A percentile compares a stretch with the other conserved stretches of the same genome.
phyloP scores from a whole-genome alignment of 352 stramenopile species.

The Globisporangium nunn region DNA sequence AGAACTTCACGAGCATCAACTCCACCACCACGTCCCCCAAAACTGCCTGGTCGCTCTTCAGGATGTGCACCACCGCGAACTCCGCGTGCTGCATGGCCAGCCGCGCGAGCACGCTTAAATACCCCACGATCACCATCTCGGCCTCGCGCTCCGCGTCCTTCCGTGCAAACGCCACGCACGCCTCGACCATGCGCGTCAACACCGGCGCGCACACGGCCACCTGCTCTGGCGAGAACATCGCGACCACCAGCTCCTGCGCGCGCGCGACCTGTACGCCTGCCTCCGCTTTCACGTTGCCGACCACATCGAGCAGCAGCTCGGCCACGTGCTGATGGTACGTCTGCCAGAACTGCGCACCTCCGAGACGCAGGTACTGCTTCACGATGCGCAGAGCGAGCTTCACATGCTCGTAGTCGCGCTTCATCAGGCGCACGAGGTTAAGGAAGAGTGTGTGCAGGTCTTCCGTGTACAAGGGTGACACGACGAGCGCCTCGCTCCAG shows the following conservation, averaged over 20 bases:
- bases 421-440: constrained; percentile 57
- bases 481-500: constrained; percentile 50
- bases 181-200: constrained; percentile 34
- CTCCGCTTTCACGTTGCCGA: constrained; percentile 70
- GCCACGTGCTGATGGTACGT: constrained; percentile 40
- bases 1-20: constrained; percentile 66
- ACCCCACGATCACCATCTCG: constrained; percentile 55
- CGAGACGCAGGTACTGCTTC: constrained; percentile 57
- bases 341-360: constrained; percentile 58
- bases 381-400: constrained; percentile 46
- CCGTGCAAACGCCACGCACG: constrained; percentile 36
- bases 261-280: constrained; percentile 49
- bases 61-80: constrained; percentile 34
- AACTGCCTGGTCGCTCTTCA: constrained; percentile 26
- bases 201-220: constrained; percentile 23
- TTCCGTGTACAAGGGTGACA: constrained; percentile 49
- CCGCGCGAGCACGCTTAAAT: constrained; percentile 49
- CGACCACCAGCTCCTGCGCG: constrained; percentile 34
- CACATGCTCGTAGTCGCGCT: constrained; percentile 78
- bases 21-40: constrained; percentile 39
- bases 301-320: constrained; percentile 31
- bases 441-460: constrained; percentile 60
- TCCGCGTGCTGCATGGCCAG: constrained; percentile 41
- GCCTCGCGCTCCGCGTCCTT: constrained; percentile 33
- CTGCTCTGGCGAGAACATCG: constrained; percentile 30